These are phyloP conservation scores for Pichia paraexigua DNA, from an alignment of 805 yeast species.

Conservation along the genomic window DNA sequence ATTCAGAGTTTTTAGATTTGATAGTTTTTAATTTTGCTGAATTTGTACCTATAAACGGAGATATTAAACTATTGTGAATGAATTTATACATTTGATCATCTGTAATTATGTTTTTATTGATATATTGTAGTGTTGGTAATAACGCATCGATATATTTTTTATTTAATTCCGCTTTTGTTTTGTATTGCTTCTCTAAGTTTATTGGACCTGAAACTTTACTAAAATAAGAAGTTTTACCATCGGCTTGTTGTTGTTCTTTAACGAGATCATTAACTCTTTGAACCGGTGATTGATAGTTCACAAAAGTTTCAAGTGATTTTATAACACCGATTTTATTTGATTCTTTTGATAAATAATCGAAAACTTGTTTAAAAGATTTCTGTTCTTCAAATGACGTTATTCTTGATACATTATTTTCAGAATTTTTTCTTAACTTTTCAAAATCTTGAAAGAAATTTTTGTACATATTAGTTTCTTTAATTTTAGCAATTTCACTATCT, in stretches of 20 bases:
- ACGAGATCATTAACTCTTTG: background rate
- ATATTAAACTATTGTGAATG: constrained; percentile 15
- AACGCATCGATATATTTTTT: constrained; percentile 11
- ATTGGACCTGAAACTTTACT: constrained; percentile 8
- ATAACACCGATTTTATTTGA: constrained; percentile 18
- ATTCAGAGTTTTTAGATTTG: background rate
- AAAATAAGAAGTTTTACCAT: constrained; percentile 5
- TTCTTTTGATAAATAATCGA: constrained; percentile 21
- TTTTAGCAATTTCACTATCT: constrained; percentile 4
- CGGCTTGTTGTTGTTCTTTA: background rate
- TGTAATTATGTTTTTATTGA: constrained; percentile 15
- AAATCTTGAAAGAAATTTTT: constrained; percentile 22
- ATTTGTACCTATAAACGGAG: background rate
- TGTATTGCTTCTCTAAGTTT: constrained; percentile 12
- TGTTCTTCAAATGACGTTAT: constrained; percentile 27
- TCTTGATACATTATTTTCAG: constrained; percentile 8
- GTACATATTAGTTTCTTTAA: constrained; percentile 18
- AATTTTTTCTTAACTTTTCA: constrained; percentile 14
- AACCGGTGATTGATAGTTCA: constrained; percentile 12
- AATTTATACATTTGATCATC: constrained; percentile 18
- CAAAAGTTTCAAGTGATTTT: constrained; percentile 20
- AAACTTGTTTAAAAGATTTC: constrained; percentile 25
- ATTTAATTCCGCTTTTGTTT: constrained; percentile 8
- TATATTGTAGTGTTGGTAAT: constrained; percentile 17
- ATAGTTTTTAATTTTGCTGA: background rate